phyloP scores from a whole-genome alignment of 2,329 filamentous ascomycete species.

The Colletotrichum australisinense region DNA sequence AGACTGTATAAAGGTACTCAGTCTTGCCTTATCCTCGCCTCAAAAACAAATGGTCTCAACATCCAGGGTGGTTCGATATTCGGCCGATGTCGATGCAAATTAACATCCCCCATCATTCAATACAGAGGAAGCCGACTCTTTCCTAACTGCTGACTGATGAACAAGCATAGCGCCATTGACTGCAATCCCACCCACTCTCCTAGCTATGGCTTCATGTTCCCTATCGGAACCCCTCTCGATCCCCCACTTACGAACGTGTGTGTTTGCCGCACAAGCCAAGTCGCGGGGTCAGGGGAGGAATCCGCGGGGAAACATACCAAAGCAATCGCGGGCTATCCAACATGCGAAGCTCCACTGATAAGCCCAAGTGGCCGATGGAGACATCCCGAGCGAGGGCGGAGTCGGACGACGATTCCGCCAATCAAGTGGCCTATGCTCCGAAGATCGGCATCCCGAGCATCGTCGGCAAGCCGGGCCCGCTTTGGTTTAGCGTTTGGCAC shows the following conservation, averaged over 20 bases:
- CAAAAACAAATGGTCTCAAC: neutral
- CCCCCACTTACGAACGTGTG: constrained; percentile 18
- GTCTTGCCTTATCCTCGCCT: neutral
- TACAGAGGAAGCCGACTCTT: neutral
- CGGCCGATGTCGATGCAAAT: neutral
- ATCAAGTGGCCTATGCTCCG: neutral
- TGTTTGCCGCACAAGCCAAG: neutral
- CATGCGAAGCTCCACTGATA: constrained; percentile 3
- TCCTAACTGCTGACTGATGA: neutral
- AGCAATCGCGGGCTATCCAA: neutral
- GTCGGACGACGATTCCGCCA: neutral
- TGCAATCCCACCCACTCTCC: neutral
- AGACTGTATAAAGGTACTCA: neutral
- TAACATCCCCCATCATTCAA: neutral
- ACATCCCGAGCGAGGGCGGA: neutral
- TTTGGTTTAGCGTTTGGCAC: neutral
- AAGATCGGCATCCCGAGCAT: neutral
- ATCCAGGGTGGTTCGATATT: constrained; percentile 9
- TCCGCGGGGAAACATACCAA: neutral
- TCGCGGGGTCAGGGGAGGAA: neutral
- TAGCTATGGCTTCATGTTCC: too few species aligned
- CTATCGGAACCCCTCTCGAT: neutral
- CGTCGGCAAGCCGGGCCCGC: neutral
- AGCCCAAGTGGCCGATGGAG: neutral
- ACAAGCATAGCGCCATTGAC: neutral